Base-by-base conservation (phyloP, 73 alveolate species). In the Tetrahymena borealis region DNA sequence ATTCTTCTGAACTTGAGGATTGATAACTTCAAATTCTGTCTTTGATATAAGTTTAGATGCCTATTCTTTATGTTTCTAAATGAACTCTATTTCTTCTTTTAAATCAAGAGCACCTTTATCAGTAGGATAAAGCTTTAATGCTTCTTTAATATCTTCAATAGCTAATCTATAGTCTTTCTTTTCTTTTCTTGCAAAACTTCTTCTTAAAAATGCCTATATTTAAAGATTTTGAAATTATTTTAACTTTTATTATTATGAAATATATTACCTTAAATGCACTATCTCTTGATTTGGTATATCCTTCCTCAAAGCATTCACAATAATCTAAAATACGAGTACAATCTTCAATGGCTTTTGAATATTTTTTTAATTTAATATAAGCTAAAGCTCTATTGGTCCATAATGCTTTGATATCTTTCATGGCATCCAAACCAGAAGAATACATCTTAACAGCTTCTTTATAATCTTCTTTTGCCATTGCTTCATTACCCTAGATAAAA, bases 301-400 rank as follows among this genome's bases (percentile, higher is more conserved):
- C 99, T 92, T 98, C 98, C 78, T 98, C 99, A 92, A 98, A 98
- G 95, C 98, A 96, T 92, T 98, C 99, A 91, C 98, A 97, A 91
- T 98, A 98, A 90, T 98, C 98, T 38, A 98, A 90, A 79, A 98
- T 98, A 94, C 97, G 94, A 36, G 99, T 97, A 91, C 99, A 98
- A 92, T 98, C 99, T 91, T 98, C 98, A 4, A 97, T 95, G 10
- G 99, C 99, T 43, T 98, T 98, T 40, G 93, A 94, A 91, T 41
- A 97, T 43, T 98, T 98, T 78, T 98, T 99, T 7, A 97, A 79
- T 91, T 98, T 98, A 20, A 97, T 91, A 92, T 98, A 95, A 31
- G 99, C 98, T 90, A 98, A 94, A 16, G 99, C 99, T 94, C 99
- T 94, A 94, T 98, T 98, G 38, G 99, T 96, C 97, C 98, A 98